Base-by-base conservation (phyloP, 2,329 filamentous ascomycete genomes). In the Fusarium palustre region DNA sequence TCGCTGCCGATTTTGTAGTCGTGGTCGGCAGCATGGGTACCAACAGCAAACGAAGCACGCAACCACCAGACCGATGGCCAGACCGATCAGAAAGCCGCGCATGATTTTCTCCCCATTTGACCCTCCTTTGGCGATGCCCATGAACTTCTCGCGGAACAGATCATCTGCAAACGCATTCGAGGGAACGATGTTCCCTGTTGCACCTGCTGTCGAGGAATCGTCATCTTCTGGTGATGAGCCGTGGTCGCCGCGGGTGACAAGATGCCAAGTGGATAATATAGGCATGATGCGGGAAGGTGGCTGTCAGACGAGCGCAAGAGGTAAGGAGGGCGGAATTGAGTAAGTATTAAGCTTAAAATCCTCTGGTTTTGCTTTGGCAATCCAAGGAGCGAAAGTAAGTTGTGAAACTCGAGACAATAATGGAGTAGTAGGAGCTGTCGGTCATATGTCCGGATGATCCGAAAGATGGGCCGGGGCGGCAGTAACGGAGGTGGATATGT, bases 11-110 rank as follows among this genome's bases (percentile, higher is more conserved):
- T 61, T 69, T 49, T 56, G 53, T 25, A 66, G 48, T 28, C 45
- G 55, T 49, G 70, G 59, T 31, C 73, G 57, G 39, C 76, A 76
- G 53, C 77, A 79, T 31, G 77, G 77, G 38, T 77, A 71, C 77
- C 77, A 79, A 56, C 77, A 79, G 59, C 77, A 78, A 31, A 76
- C 59, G 43, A 78, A 66, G 54, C 76, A 73, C 42, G 75, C 77
- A n/a, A 79, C 57, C 8, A 76, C 58, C 7, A 79, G 60, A 4
- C 77, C 77, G 24, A 78, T 63, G 1, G 74, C 76, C 28, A 79
- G 67, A 41, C 77, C 78, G 45, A 79, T 75, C 22, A 79, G 68
- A 68, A 79, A 78, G 36, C 77, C 77, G 13, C 75, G 74, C 46
- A 78, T 72, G 13, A 79, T 71, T 64, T 74, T 77, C 42, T 78